These are phyloP conservation scores for Ramularia collo-cygni DNA, from an alignment of 2,329 filamentous ascomycete species.

Conservation along the genomic window DNA sequence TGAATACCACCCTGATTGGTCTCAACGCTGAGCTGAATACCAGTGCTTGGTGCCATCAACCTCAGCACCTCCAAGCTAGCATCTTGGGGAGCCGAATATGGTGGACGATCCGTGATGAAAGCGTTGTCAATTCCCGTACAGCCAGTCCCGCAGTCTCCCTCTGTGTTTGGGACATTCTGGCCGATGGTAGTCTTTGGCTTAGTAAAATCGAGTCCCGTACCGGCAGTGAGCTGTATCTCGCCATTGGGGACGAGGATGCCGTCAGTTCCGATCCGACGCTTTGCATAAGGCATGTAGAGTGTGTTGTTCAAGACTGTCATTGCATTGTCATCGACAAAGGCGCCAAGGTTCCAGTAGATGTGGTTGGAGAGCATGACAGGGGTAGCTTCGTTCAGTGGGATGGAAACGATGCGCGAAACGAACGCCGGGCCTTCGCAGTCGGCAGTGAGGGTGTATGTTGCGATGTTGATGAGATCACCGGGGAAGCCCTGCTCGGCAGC, in stretches of 20 bases:
- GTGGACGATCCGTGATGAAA: conserved; percentile 22
- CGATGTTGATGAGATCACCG: conserved; percentile 64
- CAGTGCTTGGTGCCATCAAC: conserved; percentile 21
- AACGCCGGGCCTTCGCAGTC: conserved; percentile 50
- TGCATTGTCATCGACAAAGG: conserved; percentile 66
- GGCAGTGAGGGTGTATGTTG: conserved; percentile 60
- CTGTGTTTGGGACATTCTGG: conserved; percentile 18
- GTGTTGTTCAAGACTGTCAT: conserved; percentile 61
- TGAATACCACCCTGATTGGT: conserved; percentile 28
- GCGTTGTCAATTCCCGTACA: conserved; percentile 77
- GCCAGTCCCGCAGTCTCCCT: conserved; percentile 57
- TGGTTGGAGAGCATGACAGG: conserved; percentile 74
- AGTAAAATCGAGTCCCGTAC: conserved; percentile 22
- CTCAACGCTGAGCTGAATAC: conserved; percentile 25
- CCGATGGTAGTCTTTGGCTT: conserved; percentile 10
- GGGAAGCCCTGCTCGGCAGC: conserved; percentile 69
- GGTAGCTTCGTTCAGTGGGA: conserved; percentile 65
- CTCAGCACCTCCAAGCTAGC: conserved; percentile 22
- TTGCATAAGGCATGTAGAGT: conserved; percentile 61
- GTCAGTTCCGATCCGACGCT: conserved; percentile 18
- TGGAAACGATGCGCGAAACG: conserved; percentile 65
- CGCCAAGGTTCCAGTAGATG: conserved; percentile 78
- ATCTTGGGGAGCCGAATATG: conserved; percentile 19
- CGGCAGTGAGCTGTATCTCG: conserved; percentile 37
- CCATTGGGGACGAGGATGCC: conserved; percentile 24